Base-by-base conservation (phyloP, 495 filamentous ascomycete species). In the Haplographium delicatum region DNA sequence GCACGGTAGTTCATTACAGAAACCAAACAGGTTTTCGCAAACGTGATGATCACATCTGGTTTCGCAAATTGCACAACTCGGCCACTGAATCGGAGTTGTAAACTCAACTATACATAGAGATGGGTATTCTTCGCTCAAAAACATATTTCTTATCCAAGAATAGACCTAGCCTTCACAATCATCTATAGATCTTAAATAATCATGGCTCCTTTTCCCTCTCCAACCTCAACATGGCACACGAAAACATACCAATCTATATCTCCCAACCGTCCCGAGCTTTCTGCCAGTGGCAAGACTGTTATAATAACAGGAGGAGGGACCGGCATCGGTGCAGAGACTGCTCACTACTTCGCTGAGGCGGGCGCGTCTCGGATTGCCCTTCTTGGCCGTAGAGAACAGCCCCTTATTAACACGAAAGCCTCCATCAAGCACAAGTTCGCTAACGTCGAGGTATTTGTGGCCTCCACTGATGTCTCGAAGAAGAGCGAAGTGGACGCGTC, bases 301-400 rank as follows among this genome's bases (percentile, higher is more conserved):
- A 57, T 78, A 41, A 62, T 79, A n/a, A 72, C 72, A 6, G 75
- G 75, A 23, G 75, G 57, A 41, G 66, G 63, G 9, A 55, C 57
- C 7, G 68, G 68, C 30, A 65, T 71, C 47, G 66, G 68, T 44
- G 40, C 40, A 20, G 59, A 57, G 13, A 65, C 62, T 8, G 62
- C 67, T 33, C 30, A 35, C 27, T 39, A 46, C 42, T 66, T 67
- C 25, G 60, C 62, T 34, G 46, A 45, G 19, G 62, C 64, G 5
- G 63, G 63, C 15, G 48, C 52, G 4, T 44, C 23, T 37, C 46
- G 48, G 3, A 51, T 64, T 47, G 61, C 59, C 31, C 47, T 60
- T 11, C 47, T 53, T 16, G 53, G 53, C 30, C 57, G 57, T 31
- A 66, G 49, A 6, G 50, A 57, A 40, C 34, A 54, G 15, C 60